Evolutionary conservation across 164 flowering plant species (phyloP).

Genomic region (Annona squamosa): DNA sequence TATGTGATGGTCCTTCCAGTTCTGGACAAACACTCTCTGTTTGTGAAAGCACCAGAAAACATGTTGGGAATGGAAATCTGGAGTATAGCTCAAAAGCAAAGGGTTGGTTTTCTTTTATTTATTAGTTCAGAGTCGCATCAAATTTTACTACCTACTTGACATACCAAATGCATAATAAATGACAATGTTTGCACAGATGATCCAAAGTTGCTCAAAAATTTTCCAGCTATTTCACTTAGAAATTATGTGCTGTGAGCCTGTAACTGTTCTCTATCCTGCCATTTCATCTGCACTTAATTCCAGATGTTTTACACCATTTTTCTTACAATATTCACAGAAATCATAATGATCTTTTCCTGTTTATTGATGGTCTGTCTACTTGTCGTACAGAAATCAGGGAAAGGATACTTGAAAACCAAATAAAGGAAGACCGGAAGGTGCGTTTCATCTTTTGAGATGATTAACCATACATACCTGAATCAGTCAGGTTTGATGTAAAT

Average conservation of each 20-base stretch:
- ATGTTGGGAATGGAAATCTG: constrained; percentile 26
- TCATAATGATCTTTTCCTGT: background rate
- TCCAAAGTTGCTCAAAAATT: background rate
- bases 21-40: constrained; percentile 43
- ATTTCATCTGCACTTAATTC: too few relatives aligned
- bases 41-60: constrained; percentile 47
- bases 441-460: constrained; percentile 5
- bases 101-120: constrained; percentile 23
- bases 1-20: constrained; percentile 57
- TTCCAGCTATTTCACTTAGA: background rate
- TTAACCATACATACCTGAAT: constrained; percentile 1
- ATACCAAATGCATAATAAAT: background rate
- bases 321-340: background rate
- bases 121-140: background rate
- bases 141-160: background rate
- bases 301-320: too few relatives aligned
- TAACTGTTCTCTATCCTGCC: too few relatives aligned
- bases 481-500: background rate
- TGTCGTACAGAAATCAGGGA: constrained; percentile 45
- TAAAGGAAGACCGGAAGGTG: constrained; percentile 56
- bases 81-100: constrained; percentile 39
- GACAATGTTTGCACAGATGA: background rate
- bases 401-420: constrained; percentile 37
- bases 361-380: background rate
- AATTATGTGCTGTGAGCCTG: background rate